These are phyloP conservation scores for Musa acuminata DNA, from an alignment of 176 grass and related monocot genomes.

Conservation along the genomic window DNA sequence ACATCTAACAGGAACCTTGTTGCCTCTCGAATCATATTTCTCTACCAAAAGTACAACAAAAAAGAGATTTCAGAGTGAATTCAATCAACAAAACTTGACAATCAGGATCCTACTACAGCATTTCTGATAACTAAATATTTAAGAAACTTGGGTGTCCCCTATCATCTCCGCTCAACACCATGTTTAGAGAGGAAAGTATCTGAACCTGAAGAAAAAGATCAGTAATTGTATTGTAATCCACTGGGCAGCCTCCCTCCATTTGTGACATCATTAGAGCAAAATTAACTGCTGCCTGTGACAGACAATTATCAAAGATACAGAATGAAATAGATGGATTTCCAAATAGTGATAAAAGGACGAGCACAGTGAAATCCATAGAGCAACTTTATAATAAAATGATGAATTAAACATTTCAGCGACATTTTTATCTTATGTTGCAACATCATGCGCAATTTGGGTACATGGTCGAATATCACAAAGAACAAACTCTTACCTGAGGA, in stretches of 20 bases:
- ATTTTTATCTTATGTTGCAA: too few relatives aligned
- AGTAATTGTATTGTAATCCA: conserved; percentile 92
- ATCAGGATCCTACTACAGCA: too few relatives aligned
- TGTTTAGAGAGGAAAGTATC: conserved; percentile 1
- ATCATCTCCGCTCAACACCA: too few relatives aligned
- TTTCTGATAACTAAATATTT: too few relatives aligned
- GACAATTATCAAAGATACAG: background rate
- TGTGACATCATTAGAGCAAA: conserved; percentile 99
- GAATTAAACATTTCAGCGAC: background rate
- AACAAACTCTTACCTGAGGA: conserved; percentile 61
- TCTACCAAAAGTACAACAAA: conserved; percentile 25
- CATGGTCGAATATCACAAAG: too few relatives aligned
- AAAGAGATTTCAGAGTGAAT: background rate
- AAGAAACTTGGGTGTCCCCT: too few relatives aligned
- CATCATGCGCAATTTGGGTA: background rate
- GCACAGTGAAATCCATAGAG: background rate
- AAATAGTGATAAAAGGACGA: background rate
- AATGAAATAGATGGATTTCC: background rate
- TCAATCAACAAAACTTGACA: conserved; percentile 16
- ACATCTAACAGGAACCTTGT: conserved; percentile 91
- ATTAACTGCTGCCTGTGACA: conserved; percentile 72
- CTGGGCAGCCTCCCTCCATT: conserved; percentile 90
- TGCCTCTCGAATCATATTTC: conserved; percentile 88
- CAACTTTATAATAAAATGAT: background rate
- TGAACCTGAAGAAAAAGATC: conserved; percentile 97